These are phyloP conservation scores for Citeromyces siamensis DNA, from an alignment of 1,139 yeast genomes.

Conservation along the genomic window DNA sequence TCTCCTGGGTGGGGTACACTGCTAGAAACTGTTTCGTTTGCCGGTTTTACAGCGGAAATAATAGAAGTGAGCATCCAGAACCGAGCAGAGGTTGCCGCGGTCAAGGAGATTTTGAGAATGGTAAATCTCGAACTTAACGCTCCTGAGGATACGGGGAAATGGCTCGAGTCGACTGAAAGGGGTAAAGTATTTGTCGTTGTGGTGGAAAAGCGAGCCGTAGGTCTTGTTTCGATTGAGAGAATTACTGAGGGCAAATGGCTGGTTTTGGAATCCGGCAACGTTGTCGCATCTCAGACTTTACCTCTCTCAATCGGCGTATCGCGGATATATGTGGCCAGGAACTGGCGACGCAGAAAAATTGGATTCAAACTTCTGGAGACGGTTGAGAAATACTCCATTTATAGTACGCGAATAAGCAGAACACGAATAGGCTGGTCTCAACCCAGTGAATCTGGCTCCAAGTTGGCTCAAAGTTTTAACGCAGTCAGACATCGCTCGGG, in stretches of 20 bases:
- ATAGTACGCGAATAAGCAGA: conserved; percentile 33
- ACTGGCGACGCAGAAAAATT: conserved; percentile 39
- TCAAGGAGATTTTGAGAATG: conserved; percentile 27
- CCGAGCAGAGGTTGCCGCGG: conserved; percentile 18
- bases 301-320: conserved; percentile 39
- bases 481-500: conserved; percentile 40
- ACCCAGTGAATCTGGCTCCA: conserved; percentile 52
- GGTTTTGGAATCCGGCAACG: conserved; percentile 22
- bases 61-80: conserved; percentile 19
- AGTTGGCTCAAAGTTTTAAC: conserved; percentile 37
- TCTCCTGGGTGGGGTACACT: conserved; percentile 15
- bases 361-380: conserved; percentile 30
- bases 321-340: conserved; percentile 48
- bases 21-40: conserved; percentile 6
- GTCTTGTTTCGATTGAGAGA: conserved; percentile 34
- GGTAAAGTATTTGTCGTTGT: conserved; percentile 38
- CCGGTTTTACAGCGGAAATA: conserved; percentile 10
- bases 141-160: conserved; percentile 33
- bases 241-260: conserved; percentile 32
- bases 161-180: conserved; percentile 23
- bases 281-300: conserved; percentile 26
- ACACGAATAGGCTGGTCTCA: conserved; percentile 55
- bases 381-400: conserved; percentile 30
- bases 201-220: conserved; percentile 31
- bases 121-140: conserved; percentile 54